These are phyloP conservation scores for Hypoxylon sp. DNA, from an alignment of 2,329 filamentous ascomycete genomes.

Conservation along the genomic window DNA sequence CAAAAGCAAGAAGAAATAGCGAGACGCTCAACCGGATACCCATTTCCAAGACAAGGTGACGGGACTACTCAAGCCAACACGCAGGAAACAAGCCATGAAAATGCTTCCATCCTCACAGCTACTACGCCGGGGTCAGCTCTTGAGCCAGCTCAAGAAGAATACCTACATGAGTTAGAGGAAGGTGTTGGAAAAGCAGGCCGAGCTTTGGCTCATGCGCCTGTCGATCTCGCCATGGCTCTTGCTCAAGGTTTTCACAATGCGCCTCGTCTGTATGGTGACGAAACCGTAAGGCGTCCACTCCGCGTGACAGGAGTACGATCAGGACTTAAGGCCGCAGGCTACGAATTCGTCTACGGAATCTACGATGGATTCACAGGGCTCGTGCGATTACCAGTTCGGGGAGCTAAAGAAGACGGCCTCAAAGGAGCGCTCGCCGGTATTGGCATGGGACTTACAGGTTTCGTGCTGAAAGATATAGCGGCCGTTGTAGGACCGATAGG, in stretches of 20 bases:
- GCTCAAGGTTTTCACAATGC: conserved; percentile 81
- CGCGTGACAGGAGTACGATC: conserved; percentile 76
- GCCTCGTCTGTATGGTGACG: conserved; percentile 78
- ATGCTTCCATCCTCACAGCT: conserved; percentile 44
- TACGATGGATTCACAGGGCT: conserved; percentile 77
- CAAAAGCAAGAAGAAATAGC: conserved; percentile 42
- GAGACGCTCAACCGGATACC: conserved; percentile 42
- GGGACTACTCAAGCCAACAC: conserved; percentile 12
- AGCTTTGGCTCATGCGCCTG: conserved; percentile 70
- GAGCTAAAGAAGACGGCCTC: conserved; percentile 69
- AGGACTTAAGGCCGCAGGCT: conserved; percentile 72
- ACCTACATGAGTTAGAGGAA: conserved; percentile 66
- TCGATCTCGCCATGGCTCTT: conserved; percentile 72
- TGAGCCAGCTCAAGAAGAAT: conserved; percentile 58
- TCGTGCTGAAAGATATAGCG: conserved; percentile 75
- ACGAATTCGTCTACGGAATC: conserved; percentile 74
- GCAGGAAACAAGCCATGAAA: conserved; percentile 13
- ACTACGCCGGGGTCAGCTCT: conserved; percentile 51
- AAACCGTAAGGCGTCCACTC: conserved; percentile 74
- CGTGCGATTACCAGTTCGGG: conserved; percentile 70
- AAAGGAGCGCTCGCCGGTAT: conserved; percentile 68
- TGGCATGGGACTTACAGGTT: conserved; percentile 74
- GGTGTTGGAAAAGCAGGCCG: conserved; percentile 66
- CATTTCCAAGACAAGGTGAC: conserved; percentile 39
- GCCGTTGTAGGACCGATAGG: conserved; percentile 73